These are phyloP conservation scores for Lunularia cruciata DNA, from an alignment of 225 moss, liverwort and hornwort genomes.

Conservation along the genomic window DNA sequence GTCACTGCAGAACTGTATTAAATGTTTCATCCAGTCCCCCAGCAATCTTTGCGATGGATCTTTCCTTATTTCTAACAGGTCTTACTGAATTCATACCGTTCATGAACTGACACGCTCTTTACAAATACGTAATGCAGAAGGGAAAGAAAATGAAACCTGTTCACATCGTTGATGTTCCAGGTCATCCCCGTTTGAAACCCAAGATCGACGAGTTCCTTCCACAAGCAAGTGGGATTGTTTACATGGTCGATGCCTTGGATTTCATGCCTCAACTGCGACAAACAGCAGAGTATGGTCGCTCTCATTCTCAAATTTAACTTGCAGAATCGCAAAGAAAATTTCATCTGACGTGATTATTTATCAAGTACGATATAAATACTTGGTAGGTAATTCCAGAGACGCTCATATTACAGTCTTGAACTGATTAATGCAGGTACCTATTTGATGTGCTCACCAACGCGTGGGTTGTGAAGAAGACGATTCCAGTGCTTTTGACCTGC, in stretches of 20 bases:
- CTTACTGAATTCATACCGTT: background rate
- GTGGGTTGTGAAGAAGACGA: conserved; percentile 71
- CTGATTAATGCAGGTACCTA: conserved; percentile 54
- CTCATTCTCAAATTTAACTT: background rate
- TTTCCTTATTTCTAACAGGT: background rate
- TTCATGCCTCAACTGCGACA: conserved; percentile 86
- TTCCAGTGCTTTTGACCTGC: conserved; percentile 78
- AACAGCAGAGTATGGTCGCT: conserved; percentile 67
- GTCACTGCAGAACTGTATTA: too few relatives aligned
- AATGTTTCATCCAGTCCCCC: too few relatives aligned
- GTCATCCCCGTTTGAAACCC: conserved; percentile 78
- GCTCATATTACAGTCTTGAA: background rate
- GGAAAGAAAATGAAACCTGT: conserved; percentile 68
- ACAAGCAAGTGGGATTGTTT: conserved; percentile 75
- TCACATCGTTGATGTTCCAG: conserved; percentile 86
- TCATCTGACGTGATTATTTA: background rate
- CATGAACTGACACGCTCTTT: background rate
- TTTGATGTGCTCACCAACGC: conserved; percentile 80
- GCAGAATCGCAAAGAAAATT: too few relatives aligned
- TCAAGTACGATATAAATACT: background rate
- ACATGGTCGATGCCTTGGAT: conserved; percentile 84
- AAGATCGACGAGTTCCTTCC: conserved; percentile 83
- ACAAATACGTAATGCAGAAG: conserved; percentile 41
- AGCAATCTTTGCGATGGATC: background rate
- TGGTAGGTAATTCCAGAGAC: background rate